Conservation (phyloP, 139 green algal species). For the Tetraselmis striata region DNA sequence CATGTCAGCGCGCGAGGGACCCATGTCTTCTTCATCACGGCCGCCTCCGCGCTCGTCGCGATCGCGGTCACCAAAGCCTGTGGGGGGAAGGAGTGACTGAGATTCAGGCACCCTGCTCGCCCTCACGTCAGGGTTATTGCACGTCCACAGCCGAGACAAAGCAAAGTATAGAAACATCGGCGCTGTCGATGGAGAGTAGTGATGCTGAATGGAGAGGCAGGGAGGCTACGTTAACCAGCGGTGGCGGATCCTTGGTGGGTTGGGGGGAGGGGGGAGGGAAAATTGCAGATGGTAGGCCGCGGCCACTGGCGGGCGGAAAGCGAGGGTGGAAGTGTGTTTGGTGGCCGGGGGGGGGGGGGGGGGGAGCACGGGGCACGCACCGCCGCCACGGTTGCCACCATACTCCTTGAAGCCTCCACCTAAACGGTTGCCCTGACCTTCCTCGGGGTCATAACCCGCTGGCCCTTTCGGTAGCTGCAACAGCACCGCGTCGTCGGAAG, state of each 20-base stretch:
- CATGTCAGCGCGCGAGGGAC: slow-evolving; percentile 67
- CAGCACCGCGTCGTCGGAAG: slow-evolving; percentile 36
- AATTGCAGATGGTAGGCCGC: no score
- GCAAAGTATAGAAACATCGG: background rate
- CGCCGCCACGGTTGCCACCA: slow-evolving; percentile 42
- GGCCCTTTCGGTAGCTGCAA: slow-evolving; percentile 52
- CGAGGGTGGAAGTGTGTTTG: no score
- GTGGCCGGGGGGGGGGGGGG: no score
- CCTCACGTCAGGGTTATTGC: background rate
- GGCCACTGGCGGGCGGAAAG: no score
- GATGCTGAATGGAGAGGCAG: no score
- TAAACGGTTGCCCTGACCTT: slow-evolving; percentile 21
- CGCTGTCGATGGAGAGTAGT: background rate
- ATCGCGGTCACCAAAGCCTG: slow-evolving; percentile 2
- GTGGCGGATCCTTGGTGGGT: no score
- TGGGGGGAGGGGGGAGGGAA: no score
- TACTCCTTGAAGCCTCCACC: slow-evolving; percentile 72
- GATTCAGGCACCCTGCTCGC: background rate
- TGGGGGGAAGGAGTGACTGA: background rate
- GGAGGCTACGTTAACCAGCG: no score
- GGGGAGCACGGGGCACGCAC: no score
- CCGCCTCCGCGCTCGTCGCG: slow-evolving; percentile 20
- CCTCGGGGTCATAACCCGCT: slow-evolving; percentile 37
- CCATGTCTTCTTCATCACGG: slow-evolving; percentile 25
- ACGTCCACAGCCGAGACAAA: no score